These are phyloP conservation scores for Amesomyces nigricolor DNA, from an alignment of 2,329 filamentous ascomycete species.

Conservation along the genomic window DNA sequence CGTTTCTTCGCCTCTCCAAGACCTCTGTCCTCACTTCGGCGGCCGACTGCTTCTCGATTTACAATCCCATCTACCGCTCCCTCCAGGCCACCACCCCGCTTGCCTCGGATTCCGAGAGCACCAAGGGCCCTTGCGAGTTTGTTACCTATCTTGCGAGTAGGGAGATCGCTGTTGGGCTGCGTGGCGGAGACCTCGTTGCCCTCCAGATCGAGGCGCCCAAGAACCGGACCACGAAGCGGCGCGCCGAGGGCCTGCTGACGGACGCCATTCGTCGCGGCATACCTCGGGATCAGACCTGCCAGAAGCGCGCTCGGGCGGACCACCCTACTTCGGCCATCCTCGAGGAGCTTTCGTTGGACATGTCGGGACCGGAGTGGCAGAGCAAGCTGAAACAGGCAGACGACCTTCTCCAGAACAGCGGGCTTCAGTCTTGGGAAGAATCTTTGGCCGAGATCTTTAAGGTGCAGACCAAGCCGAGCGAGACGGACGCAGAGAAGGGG, in stretches of 20 bases:
- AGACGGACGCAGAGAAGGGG: slow-evolving; percentile 20
- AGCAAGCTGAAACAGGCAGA: slow-evolving; percentile 45
- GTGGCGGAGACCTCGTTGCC: slow-evolving; percentile 59
- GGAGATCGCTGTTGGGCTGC: slow-evolving; percentile 59
- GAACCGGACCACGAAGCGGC: slow-evolving; percentile 49
- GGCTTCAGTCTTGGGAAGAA: slow-evolving; percentile 46
- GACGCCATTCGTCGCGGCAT: slow-evolving; percentile 68
- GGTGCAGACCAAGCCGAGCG: slow-evolving; percentile 33
- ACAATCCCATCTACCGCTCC: slow-evolving; percentile 64
- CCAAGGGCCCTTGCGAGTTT: slow-evolving; percentile 39
- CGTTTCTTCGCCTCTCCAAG: slow-evolving; percentile 62
- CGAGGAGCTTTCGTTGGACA: slow-evolving; percentile 40
- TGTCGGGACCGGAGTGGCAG: slow-evolving; percentile 43
- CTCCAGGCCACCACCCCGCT: slow-evolving; percentile 47
- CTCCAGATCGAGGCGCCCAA: slow-evolving; percentile 63
- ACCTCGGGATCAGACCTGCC: slow-evolving; percentile 35
- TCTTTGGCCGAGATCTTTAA: slow-evolving; percentile 46
- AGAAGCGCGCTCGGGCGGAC: slow-evolving; percentile 31
- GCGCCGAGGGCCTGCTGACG: slow-evolving; percentile 58
- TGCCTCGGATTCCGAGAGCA: slow-evolving; percentile 39
- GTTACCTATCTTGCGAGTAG: slow-evolving; percentile 59
- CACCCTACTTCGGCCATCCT: slow-evolving; percentile 30
- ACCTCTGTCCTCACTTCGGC: slow-evolving; percentile 61
- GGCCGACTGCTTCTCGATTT: slow-evolving; percentile 50
- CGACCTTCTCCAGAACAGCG: slow-evolving; percentile 39